A percentile compares a stretch with the other conserved stretches of the same genome.
These are phyloP conservation scores for Penicillium sp. DNA, from an alignment of 2,329 filamentous ascomycete genomes.

Conservation along the genomic window DNA sequence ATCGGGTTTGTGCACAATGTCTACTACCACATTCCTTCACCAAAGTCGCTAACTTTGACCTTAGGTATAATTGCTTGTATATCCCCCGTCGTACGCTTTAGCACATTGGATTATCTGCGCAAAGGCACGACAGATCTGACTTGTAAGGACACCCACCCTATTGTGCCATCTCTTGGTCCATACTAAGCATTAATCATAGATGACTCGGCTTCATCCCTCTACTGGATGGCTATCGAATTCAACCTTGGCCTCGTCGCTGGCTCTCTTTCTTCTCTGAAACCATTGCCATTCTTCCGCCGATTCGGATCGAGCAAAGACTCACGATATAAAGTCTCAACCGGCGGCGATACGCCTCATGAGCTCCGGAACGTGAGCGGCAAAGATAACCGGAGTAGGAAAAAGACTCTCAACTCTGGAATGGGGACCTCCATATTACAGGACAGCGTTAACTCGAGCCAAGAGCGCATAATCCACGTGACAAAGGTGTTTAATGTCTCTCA, in stretches of 20 bases:
- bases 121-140: constrained; percentile 16
- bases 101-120: constrained; percentile 15
- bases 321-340: neutral
- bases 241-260: constrained; percentile 20
- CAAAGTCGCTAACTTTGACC: neutral
- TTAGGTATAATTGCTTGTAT: constrained; percentile 19
- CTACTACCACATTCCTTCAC: neutral
- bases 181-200: constrained; percentile 7
- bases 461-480: neutral
- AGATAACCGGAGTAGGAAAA: neutral
- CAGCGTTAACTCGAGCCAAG: constrained; percentile 8
- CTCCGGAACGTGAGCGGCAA: neutral
- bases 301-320: constrained; percentile 6
- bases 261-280: constrained; percentile 16
- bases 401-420: neutral
- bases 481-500: too few relatives aligned
- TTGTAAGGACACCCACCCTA: constrained; percentile 9
- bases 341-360: neutral
- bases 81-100: constrained; percentile 20
- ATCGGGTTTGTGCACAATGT: neutral
- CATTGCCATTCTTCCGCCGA: constrained; percentile 7
- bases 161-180: neutral
- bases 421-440: constrained; percentile 2
- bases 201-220: constrained; percentile 13
- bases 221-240: constrained; percentile 25